phyloP scores from a whole-genome alignment of 495 filamentous ascomycete genomes.

The Parathielavia appendiculata region DNA sequence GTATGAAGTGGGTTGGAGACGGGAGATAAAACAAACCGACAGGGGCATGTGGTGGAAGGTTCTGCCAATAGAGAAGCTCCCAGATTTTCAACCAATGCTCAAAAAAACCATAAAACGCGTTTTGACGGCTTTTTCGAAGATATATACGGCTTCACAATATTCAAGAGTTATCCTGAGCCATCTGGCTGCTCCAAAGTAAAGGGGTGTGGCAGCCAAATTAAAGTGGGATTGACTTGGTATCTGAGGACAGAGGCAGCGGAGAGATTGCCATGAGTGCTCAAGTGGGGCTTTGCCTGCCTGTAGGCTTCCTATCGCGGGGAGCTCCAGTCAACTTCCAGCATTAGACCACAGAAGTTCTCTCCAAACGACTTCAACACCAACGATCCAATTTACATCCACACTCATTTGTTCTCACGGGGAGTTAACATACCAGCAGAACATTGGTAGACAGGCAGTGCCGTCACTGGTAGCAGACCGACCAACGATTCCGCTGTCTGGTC shows the following conservation, averaged over 20 bases:
- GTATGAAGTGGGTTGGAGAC: neutral
- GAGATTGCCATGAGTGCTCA: neutral
- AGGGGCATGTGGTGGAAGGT: neutral
- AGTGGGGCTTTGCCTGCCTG: slow-evolving; percentile 7
- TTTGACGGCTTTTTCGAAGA: no score
- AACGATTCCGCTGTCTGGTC: neutral
- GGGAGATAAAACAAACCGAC: neutral
- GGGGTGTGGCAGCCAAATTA: neutral
- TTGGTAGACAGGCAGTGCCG: neutral
- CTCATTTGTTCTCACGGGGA: neutral
- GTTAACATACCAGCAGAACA: no score
- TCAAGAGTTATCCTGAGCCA: no score
- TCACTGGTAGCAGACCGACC: neutral
- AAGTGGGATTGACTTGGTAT: neutral
- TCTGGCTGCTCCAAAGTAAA: no score
- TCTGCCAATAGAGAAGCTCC: no score
- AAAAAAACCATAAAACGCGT: no score
- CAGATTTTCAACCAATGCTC: no score
- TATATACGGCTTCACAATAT: no score
- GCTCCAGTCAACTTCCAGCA: slow-evolving; percentile 5
- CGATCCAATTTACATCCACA: neutral
- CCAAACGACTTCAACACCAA: neutral
- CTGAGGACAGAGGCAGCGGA: no score
- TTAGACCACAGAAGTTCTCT: neutral
- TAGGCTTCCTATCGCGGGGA: slow-evolving; percentile 18